Evolutionary conservation across 495 filamentous ascomycete species (phyloP).

Genomic region (Penicillium atrosanguineum): DNA sequence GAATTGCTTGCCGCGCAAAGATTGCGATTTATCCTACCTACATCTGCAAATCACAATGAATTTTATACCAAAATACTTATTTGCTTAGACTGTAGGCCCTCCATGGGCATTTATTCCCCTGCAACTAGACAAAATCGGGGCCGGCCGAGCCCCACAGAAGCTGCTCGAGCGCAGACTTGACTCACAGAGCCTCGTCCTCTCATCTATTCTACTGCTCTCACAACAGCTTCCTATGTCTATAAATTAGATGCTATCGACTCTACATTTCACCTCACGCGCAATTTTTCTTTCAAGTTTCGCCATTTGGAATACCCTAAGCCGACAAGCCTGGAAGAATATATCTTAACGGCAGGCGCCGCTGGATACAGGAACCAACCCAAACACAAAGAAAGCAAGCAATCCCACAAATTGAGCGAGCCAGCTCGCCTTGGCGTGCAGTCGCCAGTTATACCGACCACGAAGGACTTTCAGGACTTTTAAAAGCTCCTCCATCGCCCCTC

Average conservation of each 20-base stretch:
- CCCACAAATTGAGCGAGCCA: not conserved
- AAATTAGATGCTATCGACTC: not conserved
- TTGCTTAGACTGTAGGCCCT: not conserved
- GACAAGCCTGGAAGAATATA: not conserved
- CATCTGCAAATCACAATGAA: not conserved
- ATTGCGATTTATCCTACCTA: not conserved
- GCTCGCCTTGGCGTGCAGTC: not conserved
- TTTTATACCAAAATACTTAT: not conserved
- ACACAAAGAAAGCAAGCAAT: not conserved
- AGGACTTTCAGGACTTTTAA: not conserved
- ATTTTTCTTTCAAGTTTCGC: no score
- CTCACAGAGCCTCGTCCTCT: not conserved
- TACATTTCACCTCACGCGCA: not conserved
- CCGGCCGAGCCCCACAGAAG: conserved; percentile 6
- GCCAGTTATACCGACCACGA: not conserved
- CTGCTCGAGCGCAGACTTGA: conserved; percentile 7
- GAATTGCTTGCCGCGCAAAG: conserved; percentile 2
- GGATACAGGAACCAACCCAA: not conserved
- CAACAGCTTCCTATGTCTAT: not conserved
- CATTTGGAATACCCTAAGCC: not conserved
- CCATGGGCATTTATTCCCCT: not conserved
- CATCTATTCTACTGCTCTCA: not conserved
- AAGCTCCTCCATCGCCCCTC: not conserved
- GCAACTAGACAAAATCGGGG: not conserved
- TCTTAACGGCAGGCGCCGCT: not conserved